Percentiles rank a stretch among this genome's conserved stretches.
These are phyloP conservation scores for Suillus plorans DNA, from an alignment of 768 basidiomycete genomes.

Conservation along the genomic window DNA sequence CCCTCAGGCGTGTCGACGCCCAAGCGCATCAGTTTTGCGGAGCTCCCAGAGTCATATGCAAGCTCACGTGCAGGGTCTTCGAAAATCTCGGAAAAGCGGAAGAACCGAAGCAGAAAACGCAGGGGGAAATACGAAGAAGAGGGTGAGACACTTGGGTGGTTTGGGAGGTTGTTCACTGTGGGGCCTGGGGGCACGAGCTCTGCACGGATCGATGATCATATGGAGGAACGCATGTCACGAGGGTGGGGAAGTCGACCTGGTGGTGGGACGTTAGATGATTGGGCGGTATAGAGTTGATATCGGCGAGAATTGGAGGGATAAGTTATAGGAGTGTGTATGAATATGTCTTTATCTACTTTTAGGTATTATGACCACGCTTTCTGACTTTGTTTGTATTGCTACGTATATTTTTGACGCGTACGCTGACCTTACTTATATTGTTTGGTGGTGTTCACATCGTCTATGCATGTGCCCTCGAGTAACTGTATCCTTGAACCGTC, in stretches of 20 bases:
- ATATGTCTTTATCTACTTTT: constrained; percentile 4
- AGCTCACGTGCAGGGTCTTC: constrained; percentile 33
- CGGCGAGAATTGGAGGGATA: constrained; percentile 1
- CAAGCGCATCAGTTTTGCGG: constrained; percentile 78
- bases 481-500: neutral
- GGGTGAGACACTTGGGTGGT: constrained; percentile 22
- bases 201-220: constrained; percentile 42
- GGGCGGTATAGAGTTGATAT: constrained; percentile 43
- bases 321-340: constrained; percentile 13
- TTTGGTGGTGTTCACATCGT: neutral
- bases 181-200: constrained; percentile 20
- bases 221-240: constrained; percentile 53
- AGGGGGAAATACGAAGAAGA: constrained; percentile 29
- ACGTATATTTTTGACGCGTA: neutral
- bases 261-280: constrained; percentile 50
- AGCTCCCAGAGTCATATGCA: constrained; percentile 68
- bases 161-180: constrained; percentile 18
- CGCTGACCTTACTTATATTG: neutral
- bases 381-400: neutral
- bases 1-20: constrained; percentile 60
- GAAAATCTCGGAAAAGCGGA: constrained; percentile 33
- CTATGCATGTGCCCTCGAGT: neutral
- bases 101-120: constrained; percentile 26
- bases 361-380: neutral
- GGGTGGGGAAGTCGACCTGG: constrained; percentile 46